A percentile compares a stretch with the other conserved stretches of the same genome.
phyloP scores from a whole-genome alignment of 441 rosid species.

The Theobroma grandiflorum region DNA sequence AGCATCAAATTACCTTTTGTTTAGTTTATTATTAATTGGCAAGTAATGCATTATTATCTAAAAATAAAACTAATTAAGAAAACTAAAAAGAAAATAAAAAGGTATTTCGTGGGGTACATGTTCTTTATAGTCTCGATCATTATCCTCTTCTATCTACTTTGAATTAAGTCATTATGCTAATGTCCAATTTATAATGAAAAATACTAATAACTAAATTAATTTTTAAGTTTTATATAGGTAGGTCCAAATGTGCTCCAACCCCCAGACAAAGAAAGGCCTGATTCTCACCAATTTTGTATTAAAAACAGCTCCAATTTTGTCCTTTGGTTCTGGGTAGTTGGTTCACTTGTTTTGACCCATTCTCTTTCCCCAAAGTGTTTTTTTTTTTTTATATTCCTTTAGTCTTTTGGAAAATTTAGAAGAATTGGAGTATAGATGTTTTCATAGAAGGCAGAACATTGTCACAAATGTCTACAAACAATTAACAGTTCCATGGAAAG shows the following conservation, averaged over 20 bases:
- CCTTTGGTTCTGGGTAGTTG: background rate
- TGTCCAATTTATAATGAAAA: background rate
- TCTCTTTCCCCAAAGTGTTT: background rate
- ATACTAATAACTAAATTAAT: background rate
- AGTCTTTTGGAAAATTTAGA: background rate
- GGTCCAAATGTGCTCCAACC: constrained; percentile 5
- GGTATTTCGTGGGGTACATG: background rate
- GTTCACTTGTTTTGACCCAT: background rate
- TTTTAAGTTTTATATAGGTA: background rate
- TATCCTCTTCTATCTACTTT: background rate
- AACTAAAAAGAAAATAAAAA: background rate
- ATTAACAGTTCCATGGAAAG: too few species aligned
- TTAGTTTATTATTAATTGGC: background rate
- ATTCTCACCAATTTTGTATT: background rate
- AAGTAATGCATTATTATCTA: background rate
- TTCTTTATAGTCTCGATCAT: too few species aligned
- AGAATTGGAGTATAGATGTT: background rate
- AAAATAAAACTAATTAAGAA: too few species aligned
- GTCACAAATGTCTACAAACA: background rate
- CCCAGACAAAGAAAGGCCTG: background rate
- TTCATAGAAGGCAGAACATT: too few species aligned
- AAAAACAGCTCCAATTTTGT: background rate
- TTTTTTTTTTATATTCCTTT: background rate
- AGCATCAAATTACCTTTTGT: background rate
- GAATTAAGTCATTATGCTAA: background rate